These are phyloP conservation scores for Eimeria nieschulzi DNA, from an alignment of 169 alveolate species.

Conservation along the genomic window DNA sequence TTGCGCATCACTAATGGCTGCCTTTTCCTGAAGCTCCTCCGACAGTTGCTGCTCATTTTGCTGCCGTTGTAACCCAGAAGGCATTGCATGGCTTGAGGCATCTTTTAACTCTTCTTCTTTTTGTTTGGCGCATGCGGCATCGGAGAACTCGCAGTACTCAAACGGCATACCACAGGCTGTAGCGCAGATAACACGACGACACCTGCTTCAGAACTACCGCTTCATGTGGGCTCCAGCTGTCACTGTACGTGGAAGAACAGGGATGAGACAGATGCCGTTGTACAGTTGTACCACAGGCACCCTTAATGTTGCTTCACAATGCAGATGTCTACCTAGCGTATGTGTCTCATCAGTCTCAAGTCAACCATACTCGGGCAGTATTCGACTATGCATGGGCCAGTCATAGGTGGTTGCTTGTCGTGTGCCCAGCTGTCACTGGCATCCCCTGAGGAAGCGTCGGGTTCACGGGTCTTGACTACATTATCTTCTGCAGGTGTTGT, in stretches of 20 bases:
- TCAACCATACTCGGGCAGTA: constrained; percentile 44
- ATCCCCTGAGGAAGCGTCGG: not conserved
- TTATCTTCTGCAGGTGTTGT: not conserved
- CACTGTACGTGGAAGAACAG: too few relatives aligned
- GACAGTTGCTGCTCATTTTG: constrained; percentile 49
- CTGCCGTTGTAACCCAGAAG: not conserved
- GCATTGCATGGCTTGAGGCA: constrained; percentile 15
- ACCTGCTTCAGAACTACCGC: not conserved
- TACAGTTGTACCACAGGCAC: not conserved
- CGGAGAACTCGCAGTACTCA: constrained; percentile 67
- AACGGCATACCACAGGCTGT: constrained; percentile 55
- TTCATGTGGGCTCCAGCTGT: too few relatives aligned
- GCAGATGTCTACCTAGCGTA: not conserved
- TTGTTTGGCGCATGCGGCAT: constrained; percentile 38
- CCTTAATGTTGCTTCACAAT: not conserved
- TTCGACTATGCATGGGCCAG: constrained; percentile 48
- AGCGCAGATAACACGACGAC: not conserved
- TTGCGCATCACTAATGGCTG: constrained; percentile 19
- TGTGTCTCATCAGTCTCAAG: not conserved
- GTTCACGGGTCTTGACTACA: not conserved
- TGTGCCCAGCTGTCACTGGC: constrained; percentile 9
- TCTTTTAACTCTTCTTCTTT: not conserved
- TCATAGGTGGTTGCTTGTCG: constrained; percentile 38
- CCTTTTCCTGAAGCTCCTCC: constrained; percentile 20
- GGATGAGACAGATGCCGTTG: not conserved